Conservation (phyloP, 2,329 filamentous ascomycete species). For the Neoscytalidium dimidiatum region DNA sequence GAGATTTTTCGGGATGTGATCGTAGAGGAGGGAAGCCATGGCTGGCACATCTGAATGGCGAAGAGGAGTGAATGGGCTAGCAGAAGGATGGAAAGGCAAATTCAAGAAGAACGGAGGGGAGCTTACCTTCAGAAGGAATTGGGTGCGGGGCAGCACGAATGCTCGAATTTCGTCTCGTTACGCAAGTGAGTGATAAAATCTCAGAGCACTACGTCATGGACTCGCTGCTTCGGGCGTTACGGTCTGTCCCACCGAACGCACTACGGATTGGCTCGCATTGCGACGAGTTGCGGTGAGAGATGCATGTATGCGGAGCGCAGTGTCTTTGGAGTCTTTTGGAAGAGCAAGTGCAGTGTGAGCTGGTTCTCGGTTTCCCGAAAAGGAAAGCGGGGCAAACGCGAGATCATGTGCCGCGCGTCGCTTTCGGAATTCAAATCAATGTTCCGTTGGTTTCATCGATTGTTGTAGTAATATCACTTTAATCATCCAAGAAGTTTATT, state of each 20-base stretch:
- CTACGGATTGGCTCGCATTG: neutral
- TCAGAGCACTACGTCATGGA: slow-evolving; percentile 5
- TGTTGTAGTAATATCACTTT: too few species aligned
- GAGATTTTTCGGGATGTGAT: slow-evolving; percentile 52
- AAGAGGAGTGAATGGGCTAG: neutral
- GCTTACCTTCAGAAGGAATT: neutral
- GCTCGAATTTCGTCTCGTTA: too few species aligned
- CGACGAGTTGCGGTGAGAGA: neutral
- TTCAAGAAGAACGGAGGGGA: too few species aligned
- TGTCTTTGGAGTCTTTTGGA: too few species aligned
- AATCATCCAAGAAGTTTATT: too few species aligned
- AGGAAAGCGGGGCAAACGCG: neutral
- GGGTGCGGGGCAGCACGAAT: too few species aligned
- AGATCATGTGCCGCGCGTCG: neutral
- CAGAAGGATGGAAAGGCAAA: neutral
- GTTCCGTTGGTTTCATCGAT: too few species aligned
- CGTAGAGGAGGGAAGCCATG: slow-evolving; percentile 30
- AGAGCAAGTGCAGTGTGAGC: too few species aligned
- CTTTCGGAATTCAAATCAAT: too few species aligned
- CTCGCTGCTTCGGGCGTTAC: neutral
- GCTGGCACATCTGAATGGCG: neutral
- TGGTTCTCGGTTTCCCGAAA: neutral
- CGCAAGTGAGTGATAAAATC: neutral
- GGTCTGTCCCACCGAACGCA: neutral
- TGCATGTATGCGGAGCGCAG: too few species aligned